Evolutionary conservation across 2,329 filamentous ascomycete genomes (phyloP), one percentile per base, ranked within the genome.

Genomic region (Stagonosporopsis rhizophila): DNA sequence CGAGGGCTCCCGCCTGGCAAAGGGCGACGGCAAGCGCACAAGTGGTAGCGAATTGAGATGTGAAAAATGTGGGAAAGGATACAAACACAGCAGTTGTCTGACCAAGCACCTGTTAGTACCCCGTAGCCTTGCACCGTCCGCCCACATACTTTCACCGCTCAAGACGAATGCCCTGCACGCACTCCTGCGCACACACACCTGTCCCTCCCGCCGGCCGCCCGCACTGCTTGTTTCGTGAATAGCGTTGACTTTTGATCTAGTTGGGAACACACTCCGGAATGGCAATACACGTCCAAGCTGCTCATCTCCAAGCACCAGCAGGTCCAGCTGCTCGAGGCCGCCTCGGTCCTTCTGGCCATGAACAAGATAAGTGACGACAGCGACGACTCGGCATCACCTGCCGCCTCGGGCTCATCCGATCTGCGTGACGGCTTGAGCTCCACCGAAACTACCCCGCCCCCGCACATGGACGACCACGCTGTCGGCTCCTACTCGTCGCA

Each of bases 1-100:
- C 76, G 94, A 98, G 75, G 93, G 92, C 60, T 91, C 94, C 66
- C 87, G 90, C 68, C 83, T 94, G 61, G 81, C 84, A 70, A 96
- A 95, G 79, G 88, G 89, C 67, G 90, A 94, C 70, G 84, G 85
- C 66, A 88, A 87, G 81, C 93, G 92, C 80, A 85, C 86, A 78
- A 90, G 87, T 80, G 86, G 88, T 72, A 87, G 88, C 72, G 94
- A 98, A 78, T 87, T 99, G 75, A 92, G 90, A 79, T 99, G 95
- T 82, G 92, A 96, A 76, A 94, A 93, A 80, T 99, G 95, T 83
- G 94, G 94, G 79, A 99, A 99, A 85, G 92, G 92, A 81, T 99
- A 99, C 87, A 99, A 99, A 88, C 95, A 99, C 85, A 96, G 93
- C 87, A 98, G 95, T 83, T 99, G 95, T 87, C 87, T 99, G 84